Percentiles rank a stretch among this genome's conserved stretches.
phyloP scores from a whole-genome alignment of 768 basidiomycete genomes.

The Termitomyces eurrhizus region DNA sequence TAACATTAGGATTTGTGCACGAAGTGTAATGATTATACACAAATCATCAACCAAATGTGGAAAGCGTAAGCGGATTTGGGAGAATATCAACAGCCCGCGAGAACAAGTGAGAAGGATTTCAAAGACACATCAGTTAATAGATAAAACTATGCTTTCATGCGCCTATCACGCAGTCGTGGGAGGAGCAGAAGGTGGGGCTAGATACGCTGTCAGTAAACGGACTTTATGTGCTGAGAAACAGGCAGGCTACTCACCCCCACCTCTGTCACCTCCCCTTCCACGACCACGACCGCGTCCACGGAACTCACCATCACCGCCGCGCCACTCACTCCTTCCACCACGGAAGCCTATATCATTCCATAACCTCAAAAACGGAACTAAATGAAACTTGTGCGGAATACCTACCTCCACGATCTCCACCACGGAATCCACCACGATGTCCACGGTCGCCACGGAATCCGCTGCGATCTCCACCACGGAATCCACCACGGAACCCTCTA shows the following conservation, averaged over 20 bases:
- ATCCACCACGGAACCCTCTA: constrained; percentile 31
- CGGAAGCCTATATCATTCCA: constrained; percentile 25
- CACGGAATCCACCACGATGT: constrained; percentile 40
- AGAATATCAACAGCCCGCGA: background rate
- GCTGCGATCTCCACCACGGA: constrained; percentile 29
- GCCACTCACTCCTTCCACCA: constrained; percentile 44
- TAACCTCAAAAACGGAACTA: background rate
- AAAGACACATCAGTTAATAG: background rate
- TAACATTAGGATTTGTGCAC: constrained; percentile 11
- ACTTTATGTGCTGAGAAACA: background rate
- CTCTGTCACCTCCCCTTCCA: constrained; percentile 34
- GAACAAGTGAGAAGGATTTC: background rate
- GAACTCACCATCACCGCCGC: constrained; percentile 38
- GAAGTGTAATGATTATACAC: constrained; percentile 6
- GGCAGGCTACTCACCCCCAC: constrained; percentile 27
- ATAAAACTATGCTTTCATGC: background rate
- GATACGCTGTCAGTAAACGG: background rate
- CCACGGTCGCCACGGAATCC: constrained; percentile 30
- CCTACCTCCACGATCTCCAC: constrained; percentile 34
- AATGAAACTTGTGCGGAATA: background rate
- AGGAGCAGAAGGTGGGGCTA: constrained; percentile 13
- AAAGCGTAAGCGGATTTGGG: background rate
- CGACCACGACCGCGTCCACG: constrained; percentile 41
- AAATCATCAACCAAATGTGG: constrained; percentile 5
- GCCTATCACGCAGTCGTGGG: constrained; percentile 18